Percentiles rank a stretch among this genome's conserved stretches.
phyloP scores from a whole-genome alignment of 768 basidiomycete species.

The Pleurotus platypus region DNA sequence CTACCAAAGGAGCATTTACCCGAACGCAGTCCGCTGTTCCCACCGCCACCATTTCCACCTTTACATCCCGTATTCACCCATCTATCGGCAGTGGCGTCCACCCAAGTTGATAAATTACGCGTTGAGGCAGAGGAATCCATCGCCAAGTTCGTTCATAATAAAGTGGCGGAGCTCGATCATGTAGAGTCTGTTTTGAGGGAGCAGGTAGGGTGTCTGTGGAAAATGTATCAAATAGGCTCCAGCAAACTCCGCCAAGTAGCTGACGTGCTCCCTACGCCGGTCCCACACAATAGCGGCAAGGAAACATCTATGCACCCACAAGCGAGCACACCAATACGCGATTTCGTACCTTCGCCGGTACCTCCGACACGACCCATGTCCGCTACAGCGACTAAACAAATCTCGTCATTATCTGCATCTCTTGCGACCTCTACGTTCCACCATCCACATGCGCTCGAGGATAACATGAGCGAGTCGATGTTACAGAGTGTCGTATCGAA shows the following conservation, averaged over 20 bases:
- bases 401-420: conserved; percentile 69
- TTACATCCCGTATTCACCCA: conserved; percentile 69
- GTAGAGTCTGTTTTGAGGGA: conserved; percentile 50
- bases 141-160: conserved; percentile 45
- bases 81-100: conserved; percentile 53
- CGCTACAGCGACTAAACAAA: conserved; percentile 33
- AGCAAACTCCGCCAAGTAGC: conserved; percentile 37
- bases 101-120: conserved; percentile 52
- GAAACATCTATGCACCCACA: conserved; percentile 17
- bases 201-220: conserved; percentile 66
- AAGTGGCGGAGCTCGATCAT: conserved; percentile 52
- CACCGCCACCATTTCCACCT: conserved; percentile 76
- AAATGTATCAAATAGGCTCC: conserved; percentile 46
- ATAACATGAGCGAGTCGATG: conserved; percentile 13
- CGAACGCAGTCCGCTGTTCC: conserved; percentile 57
- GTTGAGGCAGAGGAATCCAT: conserved; percentile 57
- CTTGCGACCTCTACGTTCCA: conserved; percentile 58
- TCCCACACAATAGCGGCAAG: conserved; percentile 16
- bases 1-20: conserved; percentile 41
- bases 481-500: conserved; percentile 1
- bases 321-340: conserved; percentile 40
- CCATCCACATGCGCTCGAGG: conserved; percentile 34
- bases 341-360: conserved; percentile 52
- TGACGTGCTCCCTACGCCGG: conserved; percentile 11
- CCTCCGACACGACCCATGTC: conserved; percentile 33